Percentiles rank a stretch among this genome's conserved stretches.
These are phyloP conservation scores for Phlebiopsis gigantea DNA, from an alignment of 768 basidiomycete species.

Conservation along the genomic window DNA sequence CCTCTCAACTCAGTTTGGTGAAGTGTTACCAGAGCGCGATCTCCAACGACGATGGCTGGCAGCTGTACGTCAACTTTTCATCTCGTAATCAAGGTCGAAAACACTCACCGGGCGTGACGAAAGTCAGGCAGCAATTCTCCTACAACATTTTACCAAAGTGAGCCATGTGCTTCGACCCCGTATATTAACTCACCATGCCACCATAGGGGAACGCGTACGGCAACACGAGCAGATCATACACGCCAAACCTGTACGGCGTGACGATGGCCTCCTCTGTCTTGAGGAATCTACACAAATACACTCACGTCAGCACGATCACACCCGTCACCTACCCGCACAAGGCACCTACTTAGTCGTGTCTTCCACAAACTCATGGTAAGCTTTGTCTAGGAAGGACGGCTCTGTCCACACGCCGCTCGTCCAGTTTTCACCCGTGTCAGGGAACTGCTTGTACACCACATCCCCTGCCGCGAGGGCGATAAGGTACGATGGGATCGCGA, in stretches of 20 bases:
- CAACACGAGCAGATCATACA: constrained; percentile 84
- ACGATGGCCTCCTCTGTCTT: constrained; percentile 70
- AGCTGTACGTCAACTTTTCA: not conserved
- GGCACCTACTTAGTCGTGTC: constrained; percentile 66
- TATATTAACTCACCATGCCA: constrained; percentile 58
- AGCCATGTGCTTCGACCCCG: not conserved
- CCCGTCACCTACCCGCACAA: not conserved
- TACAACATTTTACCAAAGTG: constrained; percentile 24
- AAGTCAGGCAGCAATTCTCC: constrained; percentile 89
- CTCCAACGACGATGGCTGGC: constrained; percentile 77
- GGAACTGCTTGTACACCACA: constrained; percentile 65
- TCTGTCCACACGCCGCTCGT: constrained; percentile 87
- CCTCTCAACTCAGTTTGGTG: too few relatives aligned
- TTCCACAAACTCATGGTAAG: constrained; percentile 83
- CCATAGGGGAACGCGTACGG: constrained; percentile 90
- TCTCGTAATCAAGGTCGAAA: not conserved
- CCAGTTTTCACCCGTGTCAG: constrained; percentile 63
- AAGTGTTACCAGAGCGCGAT: constrained; percentile 57
- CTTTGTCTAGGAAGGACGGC: constrained; percentile 69
- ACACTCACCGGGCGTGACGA: constrained; percentile 75
- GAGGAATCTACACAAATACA: constrained; percentile 53
- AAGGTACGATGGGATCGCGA: constrained; percentile 85
- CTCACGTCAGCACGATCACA: too few relatives aligned
- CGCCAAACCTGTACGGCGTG: constrained; percentile 73
- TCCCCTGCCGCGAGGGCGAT: constrained; percentile 88